Conservation (phyloP, 176 grass and related monocot genomes). For the Triticum urartu region DNA sequence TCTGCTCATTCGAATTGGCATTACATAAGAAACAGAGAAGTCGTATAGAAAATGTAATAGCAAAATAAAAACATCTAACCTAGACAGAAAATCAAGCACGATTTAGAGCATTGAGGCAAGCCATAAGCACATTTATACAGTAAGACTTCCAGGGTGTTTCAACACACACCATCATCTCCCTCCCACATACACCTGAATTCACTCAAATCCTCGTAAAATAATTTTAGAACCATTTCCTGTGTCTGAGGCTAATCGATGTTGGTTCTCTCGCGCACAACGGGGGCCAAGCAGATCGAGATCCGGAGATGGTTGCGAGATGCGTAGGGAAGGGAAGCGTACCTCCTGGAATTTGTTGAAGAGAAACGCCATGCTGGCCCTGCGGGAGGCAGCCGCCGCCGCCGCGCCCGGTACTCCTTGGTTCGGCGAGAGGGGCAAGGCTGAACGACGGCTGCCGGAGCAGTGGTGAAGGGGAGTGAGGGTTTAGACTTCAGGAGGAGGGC, state of each 20-base stretch:
- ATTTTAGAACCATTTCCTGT: too few relatives aligned
- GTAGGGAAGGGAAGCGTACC: constrained; percentile 11
- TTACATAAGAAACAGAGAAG: neutral
- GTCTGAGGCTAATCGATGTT: neutral
- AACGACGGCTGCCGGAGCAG: constrained; percentile 6
- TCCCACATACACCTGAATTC: neutral
- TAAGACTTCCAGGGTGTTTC: neutral
- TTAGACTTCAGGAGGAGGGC: neutral
- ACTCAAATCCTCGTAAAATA: neutral
- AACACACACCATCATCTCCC: neutral
- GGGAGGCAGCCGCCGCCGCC: neutral
- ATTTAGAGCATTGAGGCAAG: neutral
- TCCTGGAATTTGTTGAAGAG: constrained; percentile 72
- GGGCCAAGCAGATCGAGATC: constrained; percentile 31
- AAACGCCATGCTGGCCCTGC: constrained; percentile 46
- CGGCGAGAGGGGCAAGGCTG: neutral
- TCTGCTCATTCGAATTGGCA: neutral
- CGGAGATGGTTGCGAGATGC: neutral
- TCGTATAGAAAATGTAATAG: neutral
- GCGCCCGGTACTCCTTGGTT: neutral
- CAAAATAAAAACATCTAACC: neutral
- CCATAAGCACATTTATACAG: neutral
- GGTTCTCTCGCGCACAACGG: neutral
- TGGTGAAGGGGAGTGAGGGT: neutral
- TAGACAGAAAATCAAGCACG: neutral